phyloP scores from a whole-genome alignment of 495 filamentous ascomycete genomes.

The Chaetomium fimeti region DNA sequence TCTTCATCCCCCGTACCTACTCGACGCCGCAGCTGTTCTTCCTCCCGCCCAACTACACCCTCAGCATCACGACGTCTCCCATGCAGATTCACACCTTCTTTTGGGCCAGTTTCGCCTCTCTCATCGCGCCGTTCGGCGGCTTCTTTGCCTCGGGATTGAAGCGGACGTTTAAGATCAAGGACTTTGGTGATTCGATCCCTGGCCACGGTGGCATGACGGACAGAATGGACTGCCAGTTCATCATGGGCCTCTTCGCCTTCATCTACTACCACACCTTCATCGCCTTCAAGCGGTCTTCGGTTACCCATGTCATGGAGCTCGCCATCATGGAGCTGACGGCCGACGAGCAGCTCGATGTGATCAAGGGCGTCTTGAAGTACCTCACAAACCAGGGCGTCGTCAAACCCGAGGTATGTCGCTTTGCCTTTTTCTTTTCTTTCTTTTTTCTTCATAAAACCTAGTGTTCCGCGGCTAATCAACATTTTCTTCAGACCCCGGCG shows the following conservation, averaged over 20 bases:
- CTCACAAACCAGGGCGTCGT: constrained; percentile 72
- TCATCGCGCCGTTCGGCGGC: constrained; percentile 97
- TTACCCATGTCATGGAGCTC: constrained; percentile 82
- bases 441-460: neutral
- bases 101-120: constrained; percentile 89
- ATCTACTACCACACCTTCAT: constrained; percentile 99
- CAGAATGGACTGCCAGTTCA: constrained; percentile 99
- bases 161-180: constrained; percentile 99
- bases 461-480: neutral
- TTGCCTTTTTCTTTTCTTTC: neutral
- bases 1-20: constrained; percentile 79
- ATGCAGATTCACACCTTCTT: constrained; percentile 94
- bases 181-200: constrained; percentile 97
- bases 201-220: constrained; percentile 99
- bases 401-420: constrained; percentile 20
- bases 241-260: constrained; percentile 98
- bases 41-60: constrained; percentile 52
- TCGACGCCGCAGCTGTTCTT: constrained; percentile 68
- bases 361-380: constrained; percentile 79
- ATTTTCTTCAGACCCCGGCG: constrained; percentile 10
- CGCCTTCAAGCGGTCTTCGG: constrained; percentile 73
- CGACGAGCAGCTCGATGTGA: constrained; percentile 86
- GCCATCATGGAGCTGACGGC: constrained; percentile 78
- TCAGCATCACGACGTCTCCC: constrained; percentile 67
- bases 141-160: constrained; percentile 99